These are phyloP conservation scores for Mortierella claussenii DNA, from an alignment of 192 early-diverging fungal species.

Conservation along the genomic window DNA sequence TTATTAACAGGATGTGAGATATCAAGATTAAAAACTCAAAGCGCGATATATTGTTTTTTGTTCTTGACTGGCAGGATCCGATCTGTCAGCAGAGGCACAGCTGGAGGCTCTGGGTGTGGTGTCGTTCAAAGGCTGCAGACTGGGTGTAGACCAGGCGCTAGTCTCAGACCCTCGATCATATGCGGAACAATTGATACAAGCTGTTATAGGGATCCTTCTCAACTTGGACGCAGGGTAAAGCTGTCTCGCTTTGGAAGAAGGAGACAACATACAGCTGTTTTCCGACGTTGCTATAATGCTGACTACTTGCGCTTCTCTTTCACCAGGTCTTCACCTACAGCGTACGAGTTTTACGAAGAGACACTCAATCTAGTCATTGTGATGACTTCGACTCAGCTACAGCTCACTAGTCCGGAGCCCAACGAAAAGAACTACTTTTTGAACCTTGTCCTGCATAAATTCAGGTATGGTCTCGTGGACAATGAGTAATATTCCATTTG, in stretches of 20 bases:
- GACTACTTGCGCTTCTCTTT: neutral
- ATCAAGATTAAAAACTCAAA: constrained; percentile 7
- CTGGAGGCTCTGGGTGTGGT: constrained; percentile 52
- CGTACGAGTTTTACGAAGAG: constrained; percentile 78
- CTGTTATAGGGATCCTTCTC: constrained; percentile 61
- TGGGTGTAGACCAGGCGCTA: constrained; percentile 55
- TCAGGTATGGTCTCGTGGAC: constrained; percentile 56
- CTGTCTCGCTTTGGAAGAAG: too few species aligned
- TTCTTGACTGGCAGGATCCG: too few species aligned
- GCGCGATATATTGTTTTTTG: constrained; percentile 9
- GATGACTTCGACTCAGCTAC: constrained; percentile 71
- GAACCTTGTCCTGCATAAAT: constrained; percentile 67
- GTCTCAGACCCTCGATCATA: constrained; percentile 58
- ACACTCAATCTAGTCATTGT: constrained; percentile 70
- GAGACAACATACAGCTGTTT: too few species aligned
- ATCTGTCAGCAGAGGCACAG: constrained; percentile 29
- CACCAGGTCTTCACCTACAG: constrained; percentile 56
- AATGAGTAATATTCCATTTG: neutral
- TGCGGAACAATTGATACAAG: constrained; percentile 68
- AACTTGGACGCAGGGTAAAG: constrained; percentile 66
- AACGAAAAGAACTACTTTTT: constrained; percentile 71
- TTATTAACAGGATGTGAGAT: constrained; percentile 2
- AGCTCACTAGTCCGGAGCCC: constrained; percentile 46
- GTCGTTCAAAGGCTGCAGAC: constrained; percentile 54
- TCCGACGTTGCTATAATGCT: too few species aligned